phyloP scores from a whole-genome alignment of 2,329 filamentous ascomycete species.

The Fusarium euwallaceae region DNA sequence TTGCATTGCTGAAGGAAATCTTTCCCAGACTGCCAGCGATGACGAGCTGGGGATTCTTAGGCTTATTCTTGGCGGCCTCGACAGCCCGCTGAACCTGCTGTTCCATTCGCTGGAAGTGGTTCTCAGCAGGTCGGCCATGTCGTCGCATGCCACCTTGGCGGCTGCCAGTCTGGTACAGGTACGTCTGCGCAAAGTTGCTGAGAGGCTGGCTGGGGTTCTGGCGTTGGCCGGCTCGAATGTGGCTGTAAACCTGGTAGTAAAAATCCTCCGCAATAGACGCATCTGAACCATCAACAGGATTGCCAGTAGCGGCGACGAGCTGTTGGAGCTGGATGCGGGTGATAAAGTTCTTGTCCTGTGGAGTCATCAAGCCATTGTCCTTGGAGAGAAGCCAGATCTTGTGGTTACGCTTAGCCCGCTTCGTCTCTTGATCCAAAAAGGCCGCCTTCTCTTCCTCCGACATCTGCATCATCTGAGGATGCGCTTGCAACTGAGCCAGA shows the following conservation, averaged over 20 bases:
- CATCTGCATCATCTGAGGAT: conserved; percentile 72
- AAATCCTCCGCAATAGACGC: conserved; percentile 91
- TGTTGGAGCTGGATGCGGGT: conserved; percentile 98
- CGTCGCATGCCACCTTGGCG: conserved; percentile 81
- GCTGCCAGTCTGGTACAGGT: conserved; percentile 93
- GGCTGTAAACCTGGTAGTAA: conserved; percentile 97
- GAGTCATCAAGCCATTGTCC: conserved; percentile 98
- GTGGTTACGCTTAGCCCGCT: conserved; percentile 95
- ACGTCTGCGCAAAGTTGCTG: conserved; percentile 97
- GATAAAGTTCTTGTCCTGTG: conserved; percentile 99
- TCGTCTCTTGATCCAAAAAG: conserved; percentile 91
- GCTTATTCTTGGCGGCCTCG: conserved; percentile 95
- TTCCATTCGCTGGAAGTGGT: conserved; percentile 99
- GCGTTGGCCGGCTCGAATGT: conserved; percentile 89
- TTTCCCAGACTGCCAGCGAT: conserved; percentile 97
- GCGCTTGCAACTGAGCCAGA: conserved; percentile 51
- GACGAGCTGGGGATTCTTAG: conserved; percentile 96
- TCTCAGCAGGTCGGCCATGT: conserved; percentile 87
- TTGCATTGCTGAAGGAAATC: conserved; percentile 98
- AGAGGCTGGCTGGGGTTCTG: conserved; percentile 94
- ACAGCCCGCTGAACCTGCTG: conserved; percentile 98
- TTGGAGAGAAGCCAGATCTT: conserved; percentile 95
- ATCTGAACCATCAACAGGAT: conserved; percentile 84
- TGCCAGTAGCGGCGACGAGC: conserved; percentile 91
- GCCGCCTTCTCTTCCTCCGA: conserved; percentile 87